phyloP scores from a whole-genome alignment of 208 protist species.

The Trypanosoma congolense region DNA sequence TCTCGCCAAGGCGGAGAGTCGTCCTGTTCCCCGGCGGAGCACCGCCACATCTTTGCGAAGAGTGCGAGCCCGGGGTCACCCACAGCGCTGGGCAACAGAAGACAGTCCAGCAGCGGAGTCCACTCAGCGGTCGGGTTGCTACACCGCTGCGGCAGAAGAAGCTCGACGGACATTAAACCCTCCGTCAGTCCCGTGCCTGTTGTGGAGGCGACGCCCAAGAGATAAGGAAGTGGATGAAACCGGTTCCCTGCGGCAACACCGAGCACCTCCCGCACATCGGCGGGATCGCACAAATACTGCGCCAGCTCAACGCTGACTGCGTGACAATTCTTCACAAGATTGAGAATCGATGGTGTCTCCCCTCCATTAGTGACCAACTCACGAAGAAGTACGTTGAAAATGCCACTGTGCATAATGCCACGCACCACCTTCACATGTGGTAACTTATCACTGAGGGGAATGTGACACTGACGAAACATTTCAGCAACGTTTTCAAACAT shows the following conservation, averaged over 20 bases:
- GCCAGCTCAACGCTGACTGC: constrained; percentile 34
- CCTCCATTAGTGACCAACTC: constrained; percentile 42
- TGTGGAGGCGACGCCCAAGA: constrained; percentile 54
- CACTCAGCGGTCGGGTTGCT: constrained; percentile 60
- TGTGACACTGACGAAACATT: constrained; percentile 67
- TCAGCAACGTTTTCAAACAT: constrained; percentile 82
- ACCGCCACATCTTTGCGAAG: constrained; percentile 38
- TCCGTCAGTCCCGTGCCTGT: constrained; percentile 29
- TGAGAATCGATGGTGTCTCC: constrained; percentile 56
- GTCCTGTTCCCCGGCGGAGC: constrained; percentile 3
- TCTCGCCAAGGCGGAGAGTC: constrained; percentile 34
- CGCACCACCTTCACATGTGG: constrained; percentile 46
- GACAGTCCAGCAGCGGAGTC: constrained; percentile 61
- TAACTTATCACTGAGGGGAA: constrained; percentile 29
- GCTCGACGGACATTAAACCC: constrained; percentile 9
- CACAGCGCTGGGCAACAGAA: constrained; percentile 42
- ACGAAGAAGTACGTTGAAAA: constrained; percentile 79
- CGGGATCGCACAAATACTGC: constrained; percentile 32
- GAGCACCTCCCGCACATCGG: constrained; percentile 31
- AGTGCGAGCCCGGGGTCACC: constrained; percentile 65
- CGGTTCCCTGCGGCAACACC: constrained; percentile 56
- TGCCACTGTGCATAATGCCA: constrained; percentile 50
- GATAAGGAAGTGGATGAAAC: constrained; percentile 66
- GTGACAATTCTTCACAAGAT: constrained; percentile 53
- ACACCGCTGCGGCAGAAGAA: constrained; percentile 38